Evolutionary conservation across 164 flowering plant genomes (phyloP).

Genomic region (Liriodendron chinense): DNA sequence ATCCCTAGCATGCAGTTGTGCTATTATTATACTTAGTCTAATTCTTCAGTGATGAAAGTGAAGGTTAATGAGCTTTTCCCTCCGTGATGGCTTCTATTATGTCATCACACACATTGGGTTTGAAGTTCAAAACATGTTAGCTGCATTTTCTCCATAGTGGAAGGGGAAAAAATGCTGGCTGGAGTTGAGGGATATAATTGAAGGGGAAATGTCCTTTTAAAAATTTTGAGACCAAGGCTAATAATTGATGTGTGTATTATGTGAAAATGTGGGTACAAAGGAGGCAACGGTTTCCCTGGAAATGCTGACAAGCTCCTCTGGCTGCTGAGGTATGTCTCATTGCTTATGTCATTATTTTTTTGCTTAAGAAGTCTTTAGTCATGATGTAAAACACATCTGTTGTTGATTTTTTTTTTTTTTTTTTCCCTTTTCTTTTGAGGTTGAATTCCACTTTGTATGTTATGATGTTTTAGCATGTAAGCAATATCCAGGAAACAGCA

Average conservation of each 20-base stretch:
- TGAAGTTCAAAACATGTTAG: slow-evolving; percentile 14
- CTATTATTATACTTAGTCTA: slow-evolving; percentile 17
- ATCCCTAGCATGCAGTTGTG: slow-evolving; percentile 20
- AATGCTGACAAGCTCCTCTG: not conserved
- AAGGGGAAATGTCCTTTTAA: not conserved
- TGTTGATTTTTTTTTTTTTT: no score
- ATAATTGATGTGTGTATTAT: not conserved
- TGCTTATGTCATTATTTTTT: not conserved
- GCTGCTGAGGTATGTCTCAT: not conserved
- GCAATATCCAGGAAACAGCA: not conserved
- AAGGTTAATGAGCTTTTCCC: slow-evolving; percentile 9
- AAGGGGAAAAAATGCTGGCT: slow-evolving; percentile 19
- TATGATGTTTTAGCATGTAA: not conserved
- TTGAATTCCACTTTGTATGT: not conserved
- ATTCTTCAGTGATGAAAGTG: not conserved
- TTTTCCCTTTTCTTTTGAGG: not conserved
- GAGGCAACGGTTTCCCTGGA: not conserved
- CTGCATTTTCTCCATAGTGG: slow-evolving; percentile 14
- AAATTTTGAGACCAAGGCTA: slow-evolving; percentile 13
- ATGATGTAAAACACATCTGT: not conserved
- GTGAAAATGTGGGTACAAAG: slow-evolving; percentile 1
- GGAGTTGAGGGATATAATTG: slow-evolving; percentile 11
- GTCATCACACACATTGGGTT: slow-evolving; percentile 7
- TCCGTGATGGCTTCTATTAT: slow-evolving; percentile 14
- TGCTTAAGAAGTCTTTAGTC: not conserved